Evolutionary conservation across 352 stramenopile genomes (phyloP).

Genomic region (Phytopythium ostracodes): DNA sequence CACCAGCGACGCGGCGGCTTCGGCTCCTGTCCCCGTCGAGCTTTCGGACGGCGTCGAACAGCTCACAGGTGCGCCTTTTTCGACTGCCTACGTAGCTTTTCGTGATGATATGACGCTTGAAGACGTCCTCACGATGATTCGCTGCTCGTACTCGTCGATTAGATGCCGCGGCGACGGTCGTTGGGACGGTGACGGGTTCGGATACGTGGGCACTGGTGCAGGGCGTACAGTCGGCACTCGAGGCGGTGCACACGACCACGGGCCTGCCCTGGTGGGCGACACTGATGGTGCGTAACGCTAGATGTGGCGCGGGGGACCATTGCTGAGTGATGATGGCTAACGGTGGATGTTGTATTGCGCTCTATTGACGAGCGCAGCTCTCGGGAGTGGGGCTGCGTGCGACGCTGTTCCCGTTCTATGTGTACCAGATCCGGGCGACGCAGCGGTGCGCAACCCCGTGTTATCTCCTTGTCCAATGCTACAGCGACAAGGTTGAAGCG

Average conservation of each 20-base stretch:
- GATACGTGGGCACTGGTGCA: constrained; percentile 52
- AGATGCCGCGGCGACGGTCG: constrained; percentile 27
- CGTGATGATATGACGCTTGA: constrained; percentile 3
- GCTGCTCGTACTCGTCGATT: background rate
- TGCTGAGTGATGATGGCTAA: background rate
- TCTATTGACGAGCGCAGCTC: constrained; percentile 15
- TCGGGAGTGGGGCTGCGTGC: constrained; percentile 65
- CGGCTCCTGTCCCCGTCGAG: constrained; percentile 13
- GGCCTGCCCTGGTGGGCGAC: constrained; percentile 78
- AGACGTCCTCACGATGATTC: background rate
- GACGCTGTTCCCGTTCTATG: constrained; percentile 66
- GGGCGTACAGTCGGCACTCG: constrained; percentile 50
- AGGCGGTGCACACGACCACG: constrained; percentile 57
- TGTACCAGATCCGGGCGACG: constrained; percentile 64
- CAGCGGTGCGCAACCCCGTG: constrained; percentile 31
- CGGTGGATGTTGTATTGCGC: background rate
- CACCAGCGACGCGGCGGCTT: constrained; percentile 11
- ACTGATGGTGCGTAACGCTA: constrained; percentile 28
- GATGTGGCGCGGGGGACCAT: background rate
- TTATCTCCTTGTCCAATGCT: background rate
- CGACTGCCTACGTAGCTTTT: background rate
- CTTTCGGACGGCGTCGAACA: constrained; percentile 28
- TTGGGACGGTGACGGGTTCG: constrained; percentile 14
- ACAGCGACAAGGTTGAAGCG: too few relatives aligned
- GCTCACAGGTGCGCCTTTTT: constrained; percentile 24